Conservation (phyloP, 495 filamentous ascomycete species). For the Staphylotrichum longicolle region DNA sequence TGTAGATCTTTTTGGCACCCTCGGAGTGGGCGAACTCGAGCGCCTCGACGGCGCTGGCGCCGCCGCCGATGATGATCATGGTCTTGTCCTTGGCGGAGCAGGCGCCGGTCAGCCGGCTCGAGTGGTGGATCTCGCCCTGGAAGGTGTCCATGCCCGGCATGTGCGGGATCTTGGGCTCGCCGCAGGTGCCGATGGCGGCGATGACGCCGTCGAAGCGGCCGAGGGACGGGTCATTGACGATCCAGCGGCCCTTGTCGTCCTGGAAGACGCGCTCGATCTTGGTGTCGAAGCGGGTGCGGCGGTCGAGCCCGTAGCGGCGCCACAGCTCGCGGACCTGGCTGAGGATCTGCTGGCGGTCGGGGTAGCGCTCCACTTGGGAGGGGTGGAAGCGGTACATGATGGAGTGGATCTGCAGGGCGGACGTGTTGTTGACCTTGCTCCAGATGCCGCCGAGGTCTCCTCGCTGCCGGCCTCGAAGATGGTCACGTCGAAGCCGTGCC, state of each 20-base stretch:
- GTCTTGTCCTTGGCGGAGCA: constrained; percentile 64
- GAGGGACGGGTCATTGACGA: constrained; percentile 64
- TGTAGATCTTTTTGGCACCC: constrained; percentile 63
- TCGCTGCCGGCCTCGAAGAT: constrained; percentile 70
- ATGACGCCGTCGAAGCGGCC: constrained; percentile 77
- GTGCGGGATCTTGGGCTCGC: constrained; percentile 68
- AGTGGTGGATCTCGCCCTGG: constrained; percentile 68
- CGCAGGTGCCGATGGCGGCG: constrained; percentile 74
- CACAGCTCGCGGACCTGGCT: constrained; percentile 68
- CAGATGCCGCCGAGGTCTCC: constrained; percentile 76
- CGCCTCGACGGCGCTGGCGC: constrained; percentile 79
- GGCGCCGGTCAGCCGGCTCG: constrained; percentile 63
- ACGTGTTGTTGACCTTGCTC: constrained; percentile 78
- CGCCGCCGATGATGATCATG: constrained; percentile 73
- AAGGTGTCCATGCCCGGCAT: constrained; percentile 66
- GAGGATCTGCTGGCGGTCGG: constrained; percentile 69
- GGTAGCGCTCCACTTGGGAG: constrained; percentile 72
- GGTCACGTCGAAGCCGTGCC: constrained; percentile 79
- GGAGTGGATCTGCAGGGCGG: constrained; percentile 76
- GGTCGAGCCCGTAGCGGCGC: constrained; percentile 70
- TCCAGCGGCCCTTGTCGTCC: constrained; percentile 68
- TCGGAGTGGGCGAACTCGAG: constrained; percentile 73
- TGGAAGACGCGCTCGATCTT: constrained; percentile 65
- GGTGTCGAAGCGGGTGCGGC: constrained; percentile 69
- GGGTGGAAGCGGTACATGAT: constrained; percentile 90